Evolutionary conservation across 2,329 filamentous ascomycete genomes (phyloP).

Genomic region (Neurospora sp.): DNA sequence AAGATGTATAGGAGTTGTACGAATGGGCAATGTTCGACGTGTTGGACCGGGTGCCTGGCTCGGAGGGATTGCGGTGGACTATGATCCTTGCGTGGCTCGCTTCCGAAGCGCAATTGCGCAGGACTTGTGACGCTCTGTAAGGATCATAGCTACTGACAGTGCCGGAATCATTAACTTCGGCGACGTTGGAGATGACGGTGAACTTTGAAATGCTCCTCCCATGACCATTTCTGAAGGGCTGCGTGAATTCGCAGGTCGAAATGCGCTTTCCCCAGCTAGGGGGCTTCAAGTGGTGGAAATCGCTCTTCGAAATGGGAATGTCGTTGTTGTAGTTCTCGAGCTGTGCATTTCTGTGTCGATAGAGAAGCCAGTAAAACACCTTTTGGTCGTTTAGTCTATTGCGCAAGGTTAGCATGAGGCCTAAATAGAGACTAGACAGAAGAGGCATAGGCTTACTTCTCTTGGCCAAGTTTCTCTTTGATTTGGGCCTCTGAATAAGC

Average conservation of each 20-base stretch:
- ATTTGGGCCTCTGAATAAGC: constrained; percentile 66
- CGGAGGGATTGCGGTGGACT: constrained; percentile 46
- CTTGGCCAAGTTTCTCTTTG: constrained; percentile 54
- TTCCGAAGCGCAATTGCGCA: constrained; percentile 33
- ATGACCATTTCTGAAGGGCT: constrained; percentile 35
- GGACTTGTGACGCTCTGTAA: constrained; percentile 58
- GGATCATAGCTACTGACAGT: constrained; percentile 69
- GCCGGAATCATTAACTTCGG: constrained; percentile 38
- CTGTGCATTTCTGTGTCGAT: constrained; percentile 74
- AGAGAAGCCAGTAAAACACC: constrained; percentile 78
- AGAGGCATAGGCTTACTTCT: constrained; percentile 42
- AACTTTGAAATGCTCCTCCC: constrained; percentile 50
- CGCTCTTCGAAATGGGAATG: constrained; percentile 76
- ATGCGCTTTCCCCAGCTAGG: constrained; percentile 48
- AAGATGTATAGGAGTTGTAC: constrained; percentile 17
- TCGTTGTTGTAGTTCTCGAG: constrained; percentile 79
- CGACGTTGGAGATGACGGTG: constrained; percentile 54
- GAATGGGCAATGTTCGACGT: constrained; percentile 27
- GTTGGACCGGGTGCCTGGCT: constrained; percentile 22
- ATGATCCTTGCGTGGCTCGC: constrained; percentile 57
- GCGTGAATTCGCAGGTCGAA: constrained; percentile 51
- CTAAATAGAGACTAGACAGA: background rate
- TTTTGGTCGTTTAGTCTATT: constrained; percentile 81
- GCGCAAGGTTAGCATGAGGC: background rate
- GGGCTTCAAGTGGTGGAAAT: constrained; percentile 73